Base-by-base conservation (phyloP, 768 basidiomycete genomes). In the Pleurotus ostreatus region DNA sequence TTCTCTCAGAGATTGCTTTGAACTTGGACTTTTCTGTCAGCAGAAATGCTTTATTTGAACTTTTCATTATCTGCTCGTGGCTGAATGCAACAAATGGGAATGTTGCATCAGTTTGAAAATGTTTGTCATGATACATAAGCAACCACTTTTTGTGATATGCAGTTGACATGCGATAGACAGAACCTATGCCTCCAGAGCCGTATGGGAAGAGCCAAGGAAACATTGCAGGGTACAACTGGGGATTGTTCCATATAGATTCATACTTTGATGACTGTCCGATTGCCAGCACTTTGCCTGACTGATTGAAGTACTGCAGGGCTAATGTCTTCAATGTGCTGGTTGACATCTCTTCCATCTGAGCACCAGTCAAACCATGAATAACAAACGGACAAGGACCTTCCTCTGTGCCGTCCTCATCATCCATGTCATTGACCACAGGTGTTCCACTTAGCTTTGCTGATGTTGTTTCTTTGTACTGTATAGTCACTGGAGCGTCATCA, bases 131-230 rank as follows among this genome's bases (percentile, higher is more conserved):
- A 58, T 75, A 77, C 69, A 73, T 67, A 0, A 78, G 57, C 0
- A 73, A 46, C 13, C 60, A 43, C 16, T 56, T 52, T 18, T 70
- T 71, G 41, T 73, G 71, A 16, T 45, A 43, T 0, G 22, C 34
- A 15, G 65, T 62, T 4, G 66, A 67, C 0, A 73, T 12, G 37
- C 47, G 5, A 4, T 26, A 34, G 11, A 41, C 18, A 60, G 64
- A 55, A 5, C 69, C 70, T 9, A 75, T 63, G 0, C 71, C 73
- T 5, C 74, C 76, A 7, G 60, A 18, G 0, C 76, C 73, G 62
- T 76, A 76, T 0, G 74, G 75, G 59, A 72, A 78, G 2, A 76
- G 55, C 72, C 74, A 76, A 0, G 73, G 73, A 62, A 72, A 74
- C 70, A 71, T 71, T 13, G 65, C 60, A 0, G 73, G 73, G 59